Conservation (phyloP, 108 stramenopile species). For the Parmales sp. region DNA sequence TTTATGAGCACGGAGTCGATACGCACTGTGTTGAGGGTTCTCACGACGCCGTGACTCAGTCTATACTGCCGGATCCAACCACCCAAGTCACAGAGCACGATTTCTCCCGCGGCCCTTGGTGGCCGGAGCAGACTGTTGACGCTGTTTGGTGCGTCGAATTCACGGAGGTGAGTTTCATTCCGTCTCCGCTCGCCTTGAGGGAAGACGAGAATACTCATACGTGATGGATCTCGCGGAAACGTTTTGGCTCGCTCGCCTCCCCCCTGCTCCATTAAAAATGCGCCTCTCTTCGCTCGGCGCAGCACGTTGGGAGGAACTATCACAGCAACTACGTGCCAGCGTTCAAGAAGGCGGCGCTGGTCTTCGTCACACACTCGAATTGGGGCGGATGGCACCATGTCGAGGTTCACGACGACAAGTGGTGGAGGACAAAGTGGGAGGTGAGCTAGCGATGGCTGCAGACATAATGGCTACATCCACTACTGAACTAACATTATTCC, state of each 20-base stretch:
- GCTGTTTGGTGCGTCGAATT: slow-evolving; percentile 68
- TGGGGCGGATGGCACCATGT: slow-evolving; percentile 47
- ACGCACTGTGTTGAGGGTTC: slow-evolving; percentile 62
- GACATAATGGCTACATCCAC: too few species aligned
- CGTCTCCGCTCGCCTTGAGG: background rate
- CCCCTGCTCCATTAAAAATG: too few species aligned
- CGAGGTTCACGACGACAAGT: slow-evolving; percentile 16
- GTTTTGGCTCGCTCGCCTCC: too few species aligned
- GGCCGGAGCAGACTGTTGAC: slow-evolving; percentile 67
- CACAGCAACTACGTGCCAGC: slow-evolving; percentile 61
- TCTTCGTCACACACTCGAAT: slow-evolving; percentile 51
- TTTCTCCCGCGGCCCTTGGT: slow-evolving; percentile 62
- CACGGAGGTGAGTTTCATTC: slow-evolving; percentile 6
- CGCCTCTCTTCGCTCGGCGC: too few species aligned
- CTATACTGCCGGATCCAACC: slow-evolving; percentile 39
- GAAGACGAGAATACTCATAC: background rate
- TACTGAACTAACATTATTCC: too few species aligned
- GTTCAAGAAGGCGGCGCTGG: slow-evolving; percentile 63
- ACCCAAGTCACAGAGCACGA: slow-evolving; percentile 36
- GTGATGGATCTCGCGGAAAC: background rate
- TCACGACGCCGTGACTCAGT: slow-evolving; percentile 55
- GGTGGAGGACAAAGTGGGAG: slow-evolving; percentile 23
- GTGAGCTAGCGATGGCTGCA: too few species aligned
- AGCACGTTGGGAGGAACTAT: slow-evolving; percentile 53
- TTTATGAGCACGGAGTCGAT: slow-evolving; percentile 24